phyloP scores from a whole-genome alignment of 306 rosid genomes.

The Malus orientalis region DNA sequence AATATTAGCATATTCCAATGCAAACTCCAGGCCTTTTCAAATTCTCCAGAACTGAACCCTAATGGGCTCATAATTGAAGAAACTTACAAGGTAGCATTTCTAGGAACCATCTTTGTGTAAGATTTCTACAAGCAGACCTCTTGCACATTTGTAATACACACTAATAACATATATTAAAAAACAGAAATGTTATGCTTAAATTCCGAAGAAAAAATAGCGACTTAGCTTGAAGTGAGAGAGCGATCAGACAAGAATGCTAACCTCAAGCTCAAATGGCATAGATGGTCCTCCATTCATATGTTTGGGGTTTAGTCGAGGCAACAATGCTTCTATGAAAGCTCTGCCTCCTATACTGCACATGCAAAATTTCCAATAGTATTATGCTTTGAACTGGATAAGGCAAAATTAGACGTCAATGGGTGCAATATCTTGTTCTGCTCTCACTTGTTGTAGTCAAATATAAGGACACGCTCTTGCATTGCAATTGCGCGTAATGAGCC shows the following conservation, averaged over 20 bases:
- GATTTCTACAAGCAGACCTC: neutral
- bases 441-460: conserved; percentile 82
- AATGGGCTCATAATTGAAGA: neutral
- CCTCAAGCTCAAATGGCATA: conserved; percentile 98
- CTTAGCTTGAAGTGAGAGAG: neutral
- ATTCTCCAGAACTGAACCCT: neutral
- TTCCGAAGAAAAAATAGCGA: neutral
- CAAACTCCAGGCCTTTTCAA: neutral
- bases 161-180: no score
- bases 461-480: conserved; percentile 75
- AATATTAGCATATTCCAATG: neutral
- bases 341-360: conserved; percentile 72
- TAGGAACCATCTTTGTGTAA: neutral
- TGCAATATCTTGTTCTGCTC: conserved; percentile 3
- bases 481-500: conserved; percentile 95
- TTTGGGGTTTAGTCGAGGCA: conserved; percentile 85
- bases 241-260: conserved; percentile 17
- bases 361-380: conserved; percentile 15
- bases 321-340: conserved; percentile 76
- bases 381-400: conserved; percentile 6
- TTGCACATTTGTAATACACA: no score
- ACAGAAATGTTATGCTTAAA: no score
- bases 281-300: conserved; percentile 69
- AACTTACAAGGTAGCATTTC: neutral
- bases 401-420: neutral